phyloP scores from a whole-genome alignment of 805 yeast species.

The Wickerhamomyces chaumierensis region DNA sequence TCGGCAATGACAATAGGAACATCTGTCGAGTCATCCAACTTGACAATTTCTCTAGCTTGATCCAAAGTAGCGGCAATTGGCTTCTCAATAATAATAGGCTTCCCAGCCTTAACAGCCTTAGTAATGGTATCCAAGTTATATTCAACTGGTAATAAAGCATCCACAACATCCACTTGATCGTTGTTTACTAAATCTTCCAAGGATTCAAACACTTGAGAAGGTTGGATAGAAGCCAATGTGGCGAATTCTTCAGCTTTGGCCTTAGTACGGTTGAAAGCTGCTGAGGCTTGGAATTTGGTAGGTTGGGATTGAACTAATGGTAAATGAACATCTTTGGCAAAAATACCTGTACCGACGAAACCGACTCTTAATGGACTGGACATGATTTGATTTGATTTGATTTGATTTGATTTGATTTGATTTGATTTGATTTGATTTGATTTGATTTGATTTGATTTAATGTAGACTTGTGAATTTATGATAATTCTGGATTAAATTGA shows the following conservation, averaged over 20 bases:
- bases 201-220: slow-evolving; percentile 23
- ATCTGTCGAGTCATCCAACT: slow-evolving; percentile 46
- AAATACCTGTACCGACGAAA: slow-evolving; percentile 74
- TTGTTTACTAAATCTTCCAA: slow-evolving; percentile 40
- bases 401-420: too few relatives aligned
- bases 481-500: too few relatives aligned
- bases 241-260: slow-evolving; percentile 80
- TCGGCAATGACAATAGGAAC: slow-evolving; percentile 72
- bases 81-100: slow-evolving; percentile 78
- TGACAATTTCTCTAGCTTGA: slow-evolving; percentile 74
- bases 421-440: too few relatives aligned
- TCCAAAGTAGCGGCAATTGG: slow-evolving; percentile 82
- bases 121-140: slow-evolving; percentile 58
- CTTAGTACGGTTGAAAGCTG: slow-evolving; percentile 76
- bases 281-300: slow-evolving; percentile 42
- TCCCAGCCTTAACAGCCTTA: slow-evolving; percentile 59
- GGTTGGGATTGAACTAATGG: slow-evolving; percentile 53
- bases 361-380: slow-evolving; percentile 9
- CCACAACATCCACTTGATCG: slow-evolving; percentile 62
- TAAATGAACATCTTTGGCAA: slow-evolving; percentile 74
- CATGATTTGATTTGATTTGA: too few relatives aligned
- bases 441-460: too few relatives aligned
- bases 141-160: slow-evolving; percentile 85
- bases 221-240: slow-evolving; percentile 38
- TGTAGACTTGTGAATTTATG: too few relatives aligned